These are phyloP conservation scores for Neonectria neomacrospora DNA, from an alignment of 2,329 filamentous ascomycete genomes.

Conservation along the genomic window DNA sequence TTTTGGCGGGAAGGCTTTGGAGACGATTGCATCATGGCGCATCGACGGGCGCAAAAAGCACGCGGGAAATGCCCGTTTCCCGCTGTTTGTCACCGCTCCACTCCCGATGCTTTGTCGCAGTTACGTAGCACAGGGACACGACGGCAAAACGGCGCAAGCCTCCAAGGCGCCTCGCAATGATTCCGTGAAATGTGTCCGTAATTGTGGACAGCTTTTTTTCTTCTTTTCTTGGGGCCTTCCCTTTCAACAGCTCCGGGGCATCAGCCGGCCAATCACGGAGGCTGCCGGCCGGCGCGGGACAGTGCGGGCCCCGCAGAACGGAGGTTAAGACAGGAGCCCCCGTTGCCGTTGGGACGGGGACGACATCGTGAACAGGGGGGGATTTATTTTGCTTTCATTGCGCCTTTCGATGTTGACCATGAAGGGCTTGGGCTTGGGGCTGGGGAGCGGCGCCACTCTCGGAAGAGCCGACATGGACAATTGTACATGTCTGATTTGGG, in stretches of 20 bases:
- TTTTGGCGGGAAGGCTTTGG: background rate
- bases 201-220: constrained; percentile 21
- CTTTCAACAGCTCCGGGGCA: constrained; percentile 14
- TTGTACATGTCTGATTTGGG: constrained; percentile 7
- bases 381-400: background rate
- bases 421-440: constrained; percentile 5
- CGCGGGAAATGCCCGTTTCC: background rate
- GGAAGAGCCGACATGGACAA: constrained; percentile 11
- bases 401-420: constrained; percentile 6
- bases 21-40: constrained; percentile 6
- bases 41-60: constrained; percentile 1
- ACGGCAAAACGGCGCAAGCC: background rate
- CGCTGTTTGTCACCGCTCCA: constrained; percentile 10
- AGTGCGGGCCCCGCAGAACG: constrained; percentile 28
- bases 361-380: constrained; percentile 4
- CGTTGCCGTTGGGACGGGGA: constrained; percentile 28
- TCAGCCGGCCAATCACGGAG: constrained; percentile 41
- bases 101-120: constrained; percentile 5
- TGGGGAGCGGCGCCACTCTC: constrained; percentile 1
- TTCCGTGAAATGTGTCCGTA: constrained; percentile 3
- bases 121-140: background rate
- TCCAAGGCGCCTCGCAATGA: background rate
- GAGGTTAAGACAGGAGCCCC: constrained; percentile 21
- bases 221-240: background rate
- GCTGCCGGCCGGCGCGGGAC: constrained; percentile 32